Evolutionary conservation across 2,329 filamentous ascomycete species (phyloP), one percentile per base, ranked within the genome.

Genomic region (Colletotrichum somersetense): DNA sequence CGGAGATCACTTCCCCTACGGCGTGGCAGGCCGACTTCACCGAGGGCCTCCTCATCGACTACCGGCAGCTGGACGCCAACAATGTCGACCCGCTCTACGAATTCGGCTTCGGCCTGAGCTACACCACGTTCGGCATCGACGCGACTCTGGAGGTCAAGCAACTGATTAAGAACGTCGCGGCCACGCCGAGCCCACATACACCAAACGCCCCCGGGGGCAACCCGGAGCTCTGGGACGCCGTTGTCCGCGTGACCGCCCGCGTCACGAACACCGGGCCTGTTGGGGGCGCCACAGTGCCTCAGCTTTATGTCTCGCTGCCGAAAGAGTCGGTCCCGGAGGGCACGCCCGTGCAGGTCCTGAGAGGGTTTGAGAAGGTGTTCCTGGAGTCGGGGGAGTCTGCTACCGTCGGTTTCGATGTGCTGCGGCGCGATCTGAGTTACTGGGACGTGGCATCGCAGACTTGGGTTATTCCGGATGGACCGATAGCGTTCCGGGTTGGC

Each of bases 31-130:
- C 84, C 3, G 83, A 85, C 3, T 89, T 83, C 75, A 83, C 82
- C 0, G 87, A 89, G 61, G 85, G 86, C 0, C 75, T 89, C 0
- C 86, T 86, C 74, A 84, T 89, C 69, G 87, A 89, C 75, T 89
- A 89, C 77, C 83, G 86, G 33, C 84, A 87, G 76, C 87, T 89
- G 73, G 79, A 87, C 52, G 84, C 84, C 46, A 80, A 82, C 10
- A 81, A 82, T 23, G 84, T 88, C 73, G 84, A 80, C 10, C 85
- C 87, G 0, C 83, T 85, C 8, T 89, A 86, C 74, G 85, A 85
- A 33, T 93, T 93, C 75, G 91, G 91, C 3, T 88, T 91, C 74
- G 91, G 91, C 8, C 81, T 93, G 4, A 91, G 89, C 5, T 93
- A 93, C 77, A 92, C 91, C 0, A 88, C 82, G 0, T 93, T 93